Conservation (phyloP, 139 green algal genomes). For the Asterochloris sp. region DNA sequence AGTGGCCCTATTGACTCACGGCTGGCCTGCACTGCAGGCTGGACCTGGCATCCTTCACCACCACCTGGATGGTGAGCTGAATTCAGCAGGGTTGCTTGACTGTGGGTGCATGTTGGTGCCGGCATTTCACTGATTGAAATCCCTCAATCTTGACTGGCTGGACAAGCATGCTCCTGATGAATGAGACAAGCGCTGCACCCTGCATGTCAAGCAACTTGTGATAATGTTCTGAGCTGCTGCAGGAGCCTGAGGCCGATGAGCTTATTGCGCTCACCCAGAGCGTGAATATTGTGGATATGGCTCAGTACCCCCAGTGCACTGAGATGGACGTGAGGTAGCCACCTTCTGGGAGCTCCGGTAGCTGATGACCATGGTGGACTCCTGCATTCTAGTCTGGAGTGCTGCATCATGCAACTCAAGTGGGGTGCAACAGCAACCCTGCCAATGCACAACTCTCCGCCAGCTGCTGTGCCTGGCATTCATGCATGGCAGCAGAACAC, state of each 20-base stretch:
- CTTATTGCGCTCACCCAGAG: constrained; percentile 30
- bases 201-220: no score
- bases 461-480: no score
- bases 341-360: not conserved
- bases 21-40: constrained; percentile 2
- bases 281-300: constrained; percentile 17
- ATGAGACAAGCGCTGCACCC: no score
- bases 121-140: no score
- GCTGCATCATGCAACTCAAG: not conserved
- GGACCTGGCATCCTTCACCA: constrained; percentile 45
- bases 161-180: no score
- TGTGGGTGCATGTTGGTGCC: no score
- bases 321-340: constrained; percentile 6
- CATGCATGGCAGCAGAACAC: no score
- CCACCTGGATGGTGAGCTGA: constrained; percentile 31
- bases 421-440: not conserved
- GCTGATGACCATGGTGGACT: not conserved
- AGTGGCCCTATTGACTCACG: not conserved
- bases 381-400: not conserved
- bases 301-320: constrained; percentile 12
- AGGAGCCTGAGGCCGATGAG: constrained; percentile 33
- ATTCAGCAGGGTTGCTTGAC: no score
- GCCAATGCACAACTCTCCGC: not conserved
- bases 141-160: no score
- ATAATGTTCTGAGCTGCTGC: no score